phyloP scores from a whole-genome alignment of 2,329 filamentous ascomycete species.

The Chlorencoelia australis region DNA sequence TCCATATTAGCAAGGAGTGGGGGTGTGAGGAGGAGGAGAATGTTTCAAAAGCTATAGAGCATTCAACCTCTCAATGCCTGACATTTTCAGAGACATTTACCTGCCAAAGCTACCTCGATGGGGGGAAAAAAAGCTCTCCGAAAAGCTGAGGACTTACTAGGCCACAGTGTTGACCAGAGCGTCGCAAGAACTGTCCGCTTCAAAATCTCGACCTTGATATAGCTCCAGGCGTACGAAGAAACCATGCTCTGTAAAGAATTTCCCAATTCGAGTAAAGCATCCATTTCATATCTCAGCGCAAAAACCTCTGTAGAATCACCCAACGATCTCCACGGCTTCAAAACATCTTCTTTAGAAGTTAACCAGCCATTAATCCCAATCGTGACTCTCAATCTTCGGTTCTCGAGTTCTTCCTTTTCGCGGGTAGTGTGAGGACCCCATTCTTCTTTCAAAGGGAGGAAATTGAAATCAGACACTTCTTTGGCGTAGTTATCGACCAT shows the following conservation, averaged over 20 bases:
- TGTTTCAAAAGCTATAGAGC: too few species aligned
- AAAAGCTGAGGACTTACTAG: too few species aligned
- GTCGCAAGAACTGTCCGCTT: conserved; percentile 37
- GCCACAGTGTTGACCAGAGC: conserved; percentile 39
- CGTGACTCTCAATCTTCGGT: conserved; percentile 58
- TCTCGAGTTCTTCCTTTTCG: conserved; percentile 27
- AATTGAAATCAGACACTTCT: conserved; percentile 73
- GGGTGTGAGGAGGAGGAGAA: too few species aligned
- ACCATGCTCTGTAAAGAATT: conserved; percentile 63
- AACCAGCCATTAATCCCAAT: conserved; percentile 87
- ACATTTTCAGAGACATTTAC: too few species aligned
- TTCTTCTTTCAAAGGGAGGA: conserved; percentile 57
- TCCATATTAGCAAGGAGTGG: too few species aligned
- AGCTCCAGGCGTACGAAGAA: conserved; percentile 42
- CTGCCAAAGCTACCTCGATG: too few species aligned
- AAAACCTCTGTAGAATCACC: conserved; percentile 68
- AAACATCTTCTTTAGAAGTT: conserved; percentile 61
- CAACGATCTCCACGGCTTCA: conserved; percentile 70
- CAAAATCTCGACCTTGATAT: conserved; percentile 53
- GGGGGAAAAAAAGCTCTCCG: too few species aligned
- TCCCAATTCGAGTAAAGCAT: conserved; percentile 66
- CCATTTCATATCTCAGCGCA: conserved; percentile 74
- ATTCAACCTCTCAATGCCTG: too few species aligned
- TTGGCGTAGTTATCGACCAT: conserved; percentile 84
- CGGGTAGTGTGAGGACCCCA: conserved; percentile 20